Evolutionary conservation across 2,329 filamentous ascomycete species (phyloP).

Genomic region (Volutella citrinella): DNA sequence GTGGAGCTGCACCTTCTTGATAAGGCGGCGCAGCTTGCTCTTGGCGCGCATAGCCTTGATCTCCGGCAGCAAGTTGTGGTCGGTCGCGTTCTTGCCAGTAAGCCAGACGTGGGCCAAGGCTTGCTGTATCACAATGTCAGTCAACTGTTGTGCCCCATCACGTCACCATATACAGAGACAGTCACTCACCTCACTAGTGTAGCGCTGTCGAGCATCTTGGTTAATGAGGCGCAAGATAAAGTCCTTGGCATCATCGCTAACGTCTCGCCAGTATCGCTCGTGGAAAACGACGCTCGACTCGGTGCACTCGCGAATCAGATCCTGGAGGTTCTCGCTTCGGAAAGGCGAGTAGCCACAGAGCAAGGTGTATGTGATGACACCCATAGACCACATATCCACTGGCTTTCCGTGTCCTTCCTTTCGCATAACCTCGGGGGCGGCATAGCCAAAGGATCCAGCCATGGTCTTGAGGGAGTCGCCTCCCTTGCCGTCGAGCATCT

Average conservation of each 20-base stretch:
- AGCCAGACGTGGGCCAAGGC: slow-evolving; percentile 85
- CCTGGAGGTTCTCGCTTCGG: slow-evolving; percentile 87
- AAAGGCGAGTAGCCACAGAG: slow-evolving; percentile 98
- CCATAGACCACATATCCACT: slow-evolving; percentile 99
- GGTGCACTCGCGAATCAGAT: slow-evolving; percentile 92
- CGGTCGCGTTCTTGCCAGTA: slow-evolving; percentile 83
- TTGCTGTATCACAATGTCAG: slow-evolving; percentile 48
- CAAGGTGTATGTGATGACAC: slow-evolving; percentile 97
- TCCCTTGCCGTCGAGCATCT: slow-evolving; percentile 90
- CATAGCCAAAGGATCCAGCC: slow-evolving; percentile 98
- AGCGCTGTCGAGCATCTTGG: slow-evolving; percentile 72
- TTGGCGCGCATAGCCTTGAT: slow-evolving; percentile 91
- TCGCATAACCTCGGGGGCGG: slow-evolving; percentile 96
- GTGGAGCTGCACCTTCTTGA: slow-evolving; percentile 92
- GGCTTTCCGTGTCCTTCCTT: slow-evolving; percentile 97
- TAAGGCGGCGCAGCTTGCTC: slow-evolving; percentile 85
- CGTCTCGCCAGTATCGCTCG: slow-evolving; percentile 97
- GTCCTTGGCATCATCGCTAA: slow-evolving; percentile 90
- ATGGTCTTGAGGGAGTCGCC: slow-evolving; percentile 94
- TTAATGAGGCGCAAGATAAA: slow-evolving; percentile 85
- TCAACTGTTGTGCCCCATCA: slow-evolving; percentile 14
- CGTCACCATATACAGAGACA: slow-evolving; percentile 1
- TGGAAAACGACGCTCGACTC: slow-evolving; percentile 86
- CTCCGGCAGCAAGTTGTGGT: slow-evolving; percentile 96
- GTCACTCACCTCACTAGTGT: slow-evolving; percentile 66